Conservation (phyloP, 805 yeast genomes). For the Yarrowia phangngaensis region DNA sequence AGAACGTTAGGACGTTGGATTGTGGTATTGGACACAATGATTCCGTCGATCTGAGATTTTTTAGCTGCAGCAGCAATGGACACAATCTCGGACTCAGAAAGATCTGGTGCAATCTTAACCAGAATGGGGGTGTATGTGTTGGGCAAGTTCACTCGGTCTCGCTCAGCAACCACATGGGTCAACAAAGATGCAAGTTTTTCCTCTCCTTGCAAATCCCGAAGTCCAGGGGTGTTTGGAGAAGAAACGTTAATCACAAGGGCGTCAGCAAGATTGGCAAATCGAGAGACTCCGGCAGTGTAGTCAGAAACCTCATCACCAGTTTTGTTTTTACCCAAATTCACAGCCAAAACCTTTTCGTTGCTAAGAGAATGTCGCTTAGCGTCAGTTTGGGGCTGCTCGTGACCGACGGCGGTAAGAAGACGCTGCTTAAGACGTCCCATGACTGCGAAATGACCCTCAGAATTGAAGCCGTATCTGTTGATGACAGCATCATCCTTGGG, state of each 20-base stretch:
- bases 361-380: constrained; percentile 48
- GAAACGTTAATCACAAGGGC: constrained; percentile 87
- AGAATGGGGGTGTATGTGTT: constrained; percentile 64
- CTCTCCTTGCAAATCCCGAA: constrained; percentile 80
- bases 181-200: constrained; percentile 65
- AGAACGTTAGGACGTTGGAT: constrained; percentile 70
- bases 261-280: constrained; percentile 81
- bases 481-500: constrained; percentile 85
- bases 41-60: constrained; percentile 78
- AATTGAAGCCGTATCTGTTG: constrained; percentile 92
- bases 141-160: constrained; percentile 43
- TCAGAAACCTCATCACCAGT: constrained; percentile 86
- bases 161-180: constrained; percentile 61
- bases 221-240: constrained; percentile 94
- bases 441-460: constrained; percentile 78
- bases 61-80: constrained; percentile 80
- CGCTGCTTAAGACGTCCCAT: constrained; percentile 64
- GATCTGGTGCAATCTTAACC: constrained; percentile 93
- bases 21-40: constrained; percentile 89
- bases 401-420: constrained; percentile 43
- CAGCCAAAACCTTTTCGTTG: constrained; percentile 63
- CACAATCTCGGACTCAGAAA: constrained; percentile 71
- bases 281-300: constrained; percentile 76
- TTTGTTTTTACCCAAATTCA: constrained; percentile 90
- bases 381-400: constrained; percentile 28